A percentile compares a stretch with the other conserved stretches of the same genome.
These are phyloP conservation scores for Microstegium vimineum DNA, from an alignment of 176 grass and related monocot species.

Conservation along the genomic window DNA sequence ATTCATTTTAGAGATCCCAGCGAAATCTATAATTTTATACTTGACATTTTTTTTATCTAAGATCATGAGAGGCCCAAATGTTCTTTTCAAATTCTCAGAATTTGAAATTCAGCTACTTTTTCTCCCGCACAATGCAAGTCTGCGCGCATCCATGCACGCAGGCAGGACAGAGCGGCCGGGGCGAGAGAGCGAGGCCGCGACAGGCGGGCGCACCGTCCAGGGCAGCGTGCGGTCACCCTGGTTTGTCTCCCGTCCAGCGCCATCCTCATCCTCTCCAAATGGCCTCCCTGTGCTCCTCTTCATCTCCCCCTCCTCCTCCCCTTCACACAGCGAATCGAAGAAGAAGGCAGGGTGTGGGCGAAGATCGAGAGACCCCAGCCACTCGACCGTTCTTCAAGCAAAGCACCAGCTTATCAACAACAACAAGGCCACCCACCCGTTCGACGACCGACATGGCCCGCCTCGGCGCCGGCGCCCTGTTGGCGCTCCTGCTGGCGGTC, in stretches of 20 bases:
- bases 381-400: background rate
- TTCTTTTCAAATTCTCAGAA: too few species aligned
- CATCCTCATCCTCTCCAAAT: slow-evolving; percentile 1
- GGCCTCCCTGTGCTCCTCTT: background rate
- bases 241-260: slow-evolving; percentile 12
- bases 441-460: slow-evolving; percentile 31
- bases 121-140: background rate
- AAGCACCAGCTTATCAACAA: background rate
- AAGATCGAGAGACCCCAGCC: background rate
- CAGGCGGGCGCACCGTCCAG: slow-evolving; percentile 21
- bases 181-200: background rate
- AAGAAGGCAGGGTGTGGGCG: slow-evolving; percentile 22
- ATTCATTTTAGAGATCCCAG: too few species aligned
- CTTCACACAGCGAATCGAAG: slow-evolving; percentile 26
- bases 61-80: too few species aligned
- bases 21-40: too few species aligned
- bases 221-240: background rate
- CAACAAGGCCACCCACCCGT: background rate
- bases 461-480: slow-evolving; percentile 15
- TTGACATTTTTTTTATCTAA: too few species aligned
- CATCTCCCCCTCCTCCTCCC: slow-evolving; percentile 15
- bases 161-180: background rate
- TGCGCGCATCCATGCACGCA: background rate
- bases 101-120: background rate
- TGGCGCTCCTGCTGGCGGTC: slow-evolving; percentile 35